Evolutionary conservation across 2,329 filamentous ascomycete species (phyloP).

Genomic region (Sclerotinia subarctica): DNA sequence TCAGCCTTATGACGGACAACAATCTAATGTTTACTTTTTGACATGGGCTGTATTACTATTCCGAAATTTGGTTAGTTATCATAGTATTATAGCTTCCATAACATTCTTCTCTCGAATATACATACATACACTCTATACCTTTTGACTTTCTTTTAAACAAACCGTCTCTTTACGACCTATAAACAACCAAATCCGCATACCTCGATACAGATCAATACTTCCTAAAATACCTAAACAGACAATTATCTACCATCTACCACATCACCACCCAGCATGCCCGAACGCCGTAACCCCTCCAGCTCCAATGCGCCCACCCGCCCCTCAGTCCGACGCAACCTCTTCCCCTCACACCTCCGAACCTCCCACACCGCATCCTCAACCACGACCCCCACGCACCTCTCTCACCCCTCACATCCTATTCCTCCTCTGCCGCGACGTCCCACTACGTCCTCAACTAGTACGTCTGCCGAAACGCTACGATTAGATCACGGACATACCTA

Average conservation of each 20-base stretch:
- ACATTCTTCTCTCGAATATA: neutral
- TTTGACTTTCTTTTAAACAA: neutral
- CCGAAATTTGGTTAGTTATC: neutral
- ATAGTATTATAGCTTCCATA: neutral
- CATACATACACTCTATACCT: neutral
- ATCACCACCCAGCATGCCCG: slow-evolving; percentile 29
- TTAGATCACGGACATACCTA: slow-evolving; percentile 47
- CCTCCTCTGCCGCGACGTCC: slow-evolving; percentile 54
- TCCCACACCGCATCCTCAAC: slow-evolving; percentile 5
- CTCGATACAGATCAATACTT: too few relatives aligned
- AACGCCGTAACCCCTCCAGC: slow-evolving; percentile 24
- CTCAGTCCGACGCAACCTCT: slow-evolving; percentile 20
- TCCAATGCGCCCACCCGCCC: neutral
- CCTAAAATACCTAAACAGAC: neutral
- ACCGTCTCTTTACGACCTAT: neutral
- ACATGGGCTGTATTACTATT: neutral
- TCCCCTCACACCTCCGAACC: slow-evolving; percentile 19
- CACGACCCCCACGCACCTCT: slow-evolving; percentile 25
- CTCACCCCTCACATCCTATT: slow-evolving; percentile 51
- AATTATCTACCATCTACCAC: neutral
- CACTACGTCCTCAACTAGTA: slow-evolving; percentile 44
- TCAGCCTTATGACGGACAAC: slow-evolving; percentile 11
- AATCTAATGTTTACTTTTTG: neutral
- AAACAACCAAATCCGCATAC: neutral
- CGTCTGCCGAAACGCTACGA: slow-evolving; percentile 48